phyloP scores from a whole-genome alignment of 2,329 filamentous ascomycete species.

The Botrytis fragariae region DNA sequence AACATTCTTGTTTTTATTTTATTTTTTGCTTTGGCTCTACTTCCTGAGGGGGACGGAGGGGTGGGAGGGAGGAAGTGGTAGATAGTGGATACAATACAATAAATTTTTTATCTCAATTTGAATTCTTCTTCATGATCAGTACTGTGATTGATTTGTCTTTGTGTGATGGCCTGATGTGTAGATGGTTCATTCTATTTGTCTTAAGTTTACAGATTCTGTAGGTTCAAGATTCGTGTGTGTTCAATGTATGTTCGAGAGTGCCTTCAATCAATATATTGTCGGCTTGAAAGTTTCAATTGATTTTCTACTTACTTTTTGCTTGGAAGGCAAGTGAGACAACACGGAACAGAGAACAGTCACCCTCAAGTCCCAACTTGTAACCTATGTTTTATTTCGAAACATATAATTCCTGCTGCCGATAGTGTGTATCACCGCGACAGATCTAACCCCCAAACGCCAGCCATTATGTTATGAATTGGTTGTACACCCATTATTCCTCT shows the following conservation, averaged over 20 bases:
- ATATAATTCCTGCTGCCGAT: not conserved
- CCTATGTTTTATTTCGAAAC: not conserved
- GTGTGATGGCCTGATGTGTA: not conserved
- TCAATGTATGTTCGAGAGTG: not conserved
- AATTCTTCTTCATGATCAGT: not conserved
- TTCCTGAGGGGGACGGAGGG: too few species aligned
- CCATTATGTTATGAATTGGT: slow-evolving; percentile 19
- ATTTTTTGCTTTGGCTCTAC: too few species aligned
- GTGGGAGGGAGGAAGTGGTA: not conserved
- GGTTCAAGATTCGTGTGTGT: not conserved
- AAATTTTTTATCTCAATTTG: not conserved
- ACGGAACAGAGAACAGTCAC: not conserved
- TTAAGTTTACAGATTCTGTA: too few species aligned
- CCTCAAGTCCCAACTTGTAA: not conserved
- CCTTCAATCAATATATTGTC: not conserved
- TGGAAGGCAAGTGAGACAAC: not conserved
- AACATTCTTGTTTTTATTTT: slow-evolving; percentile 27
- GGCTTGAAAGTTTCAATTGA: not conserved
- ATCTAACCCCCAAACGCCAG: slow-evolving; percentile 23
- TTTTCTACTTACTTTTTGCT: not conserved
- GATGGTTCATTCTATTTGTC: not conserved
- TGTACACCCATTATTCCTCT: slow-evolving; percentile 38
- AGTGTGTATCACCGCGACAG: not conserved
- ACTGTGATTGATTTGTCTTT: not conserved
- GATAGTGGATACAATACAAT: not conserved